Conservation (phyloP, 768 basidiomycete species). For the Phanerochaete carnosa region DNA sequence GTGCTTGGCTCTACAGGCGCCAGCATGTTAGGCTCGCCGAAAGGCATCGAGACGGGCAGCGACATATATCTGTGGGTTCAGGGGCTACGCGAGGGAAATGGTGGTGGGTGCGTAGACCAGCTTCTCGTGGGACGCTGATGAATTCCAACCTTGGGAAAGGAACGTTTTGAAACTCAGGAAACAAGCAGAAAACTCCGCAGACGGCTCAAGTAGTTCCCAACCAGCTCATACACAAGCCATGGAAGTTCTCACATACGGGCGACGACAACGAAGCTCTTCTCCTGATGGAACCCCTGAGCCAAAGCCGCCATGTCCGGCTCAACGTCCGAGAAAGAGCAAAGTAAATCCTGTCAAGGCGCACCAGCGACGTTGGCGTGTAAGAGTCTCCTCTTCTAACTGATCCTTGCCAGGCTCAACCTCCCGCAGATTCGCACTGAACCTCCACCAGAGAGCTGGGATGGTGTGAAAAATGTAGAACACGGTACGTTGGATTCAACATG, state of each 20-base stretch:
- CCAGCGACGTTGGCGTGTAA: background rate
- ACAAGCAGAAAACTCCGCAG: slow-evolving; percentile 24
- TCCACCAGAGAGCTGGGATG: background rate
- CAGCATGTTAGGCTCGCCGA: slow-evolving; percentile 48
- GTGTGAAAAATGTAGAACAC: background rate
- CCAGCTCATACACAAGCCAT: background rate
- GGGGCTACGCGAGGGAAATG: slow-evolving; percentile 54
- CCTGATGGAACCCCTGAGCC: background rate
- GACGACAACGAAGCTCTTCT: background rate
- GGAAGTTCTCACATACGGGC: background rate
- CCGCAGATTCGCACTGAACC: background rate
- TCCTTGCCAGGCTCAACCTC: background rate
- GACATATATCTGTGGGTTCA: slow-evolving; percentile 50
- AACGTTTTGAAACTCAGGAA: slow-evolving; percentile 47
- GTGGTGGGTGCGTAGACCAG: slow-evolving; percentile 50
- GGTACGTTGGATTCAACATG: background rate
- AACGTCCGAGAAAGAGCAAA: background rate
- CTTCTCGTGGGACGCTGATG: background rate
- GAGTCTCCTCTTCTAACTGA: background rate
- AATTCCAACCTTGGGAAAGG: slow-evolving; percentile 21
- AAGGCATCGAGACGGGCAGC: slow-evolving; percentile 35
- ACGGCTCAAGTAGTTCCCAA: background rate
- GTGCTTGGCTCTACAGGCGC: slow-evolving; percentile 43
- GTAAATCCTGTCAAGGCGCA: background rate
- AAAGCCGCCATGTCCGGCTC: background rate